These are phyloP conservation scores for Ilex paraguariensis DNA, from an alignment of 305 asterid species.

Conservation along the genomic window DNA sequence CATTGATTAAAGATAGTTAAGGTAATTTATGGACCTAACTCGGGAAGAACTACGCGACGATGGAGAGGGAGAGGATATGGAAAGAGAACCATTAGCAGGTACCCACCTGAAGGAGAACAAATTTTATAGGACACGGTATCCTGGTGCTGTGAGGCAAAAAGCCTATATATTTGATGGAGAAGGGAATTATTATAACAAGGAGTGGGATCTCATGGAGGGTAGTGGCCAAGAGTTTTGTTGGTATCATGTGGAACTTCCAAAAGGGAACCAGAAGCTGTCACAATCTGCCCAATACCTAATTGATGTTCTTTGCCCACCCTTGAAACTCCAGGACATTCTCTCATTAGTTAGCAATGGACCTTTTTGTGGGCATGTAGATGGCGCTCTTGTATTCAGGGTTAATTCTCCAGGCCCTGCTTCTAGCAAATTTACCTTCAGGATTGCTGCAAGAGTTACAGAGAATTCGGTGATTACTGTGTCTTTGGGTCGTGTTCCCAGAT, in stretches of 20 bases:
- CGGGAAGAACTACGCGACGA: conserved; percentile 19
- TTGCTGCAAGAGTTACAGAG: conserved; percentile 88
- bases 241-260: conserved; percentile 96
- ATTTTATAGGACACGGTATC: conserved; percentile 24
- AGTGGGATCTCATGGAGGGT: conserved; percentile 83
- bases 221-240: conserved; percentile 91
- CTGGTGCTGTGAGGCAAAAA: conserved; percentile 58
- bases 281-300: conserved; percentile 85
- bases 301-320: conserved; percentile 80
- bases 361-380: conserved; percentile 85
- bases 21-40: conserved; percentile 47
- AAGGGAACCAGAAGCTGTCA: conserved; percentile 68
- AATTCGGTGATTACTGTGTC: conserved; percentile 88
- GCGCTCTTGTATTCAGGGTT: conserved; percentile 92
- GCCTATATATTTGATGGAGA: conserved; percentile 91
- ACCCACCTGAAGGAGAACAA: conserved; percentile 15
- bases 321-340: conserved; percentile 91
- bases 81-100: conserved; percentile 28
- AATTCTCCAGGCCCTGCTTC: conserved; percentile 89
- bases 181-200: conserved; percentile 74
- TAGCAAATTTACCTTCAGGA: conserved; percentile 73
- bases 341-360: conserved; percentile 93
- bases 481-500: conserved; percentile 85
- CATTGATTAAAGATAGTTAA: conserved; percentile 9
- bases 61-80: conserved; percentile 49